Evolutionary conservation across 768 basidiomycete species (phyloP).

Genomic region (Xanthoconium purpureum): DNA sequence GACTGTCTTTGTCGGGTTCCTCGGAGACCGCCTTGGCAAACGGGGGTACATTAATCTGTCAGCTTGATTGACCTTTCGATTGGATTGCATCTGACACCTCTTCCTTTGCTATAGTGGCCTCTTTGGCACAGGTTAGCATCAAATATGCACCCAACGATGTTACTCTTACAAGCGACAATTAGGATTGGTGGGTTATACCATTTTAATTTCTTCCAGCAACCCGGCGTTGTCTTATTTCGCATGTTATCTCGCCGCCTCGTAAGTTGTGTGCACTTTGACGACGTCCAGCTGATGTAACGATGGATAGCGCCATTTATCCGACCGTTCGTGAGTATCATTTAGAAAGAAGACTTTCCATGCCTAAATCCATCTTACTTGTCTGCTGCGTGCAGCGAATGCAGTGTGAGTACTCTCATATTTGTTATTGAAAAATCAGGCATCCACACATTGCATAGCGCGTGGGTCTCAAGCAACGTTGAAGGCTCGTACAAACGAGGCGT

Average conservation of each 20-base stretch:
- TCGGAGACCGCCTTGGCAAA: slow-evolving; percentile 58
- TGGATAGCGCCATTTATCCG: slow-evolving; percentile 44
- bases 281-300: neutral
- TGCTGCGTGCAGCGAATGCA: slow-evolving; percentile 40
- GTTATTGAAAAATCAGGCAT: neutral
- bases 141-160: neutral
- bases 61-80: slow-evolving; percentile 16
- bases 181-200: slow-evolving; percentile 67
- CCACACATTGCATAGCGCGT: slow-evolving; percentile 43
- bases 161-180: slow-evolving; percentile 1
- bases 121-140: slow-evolving; percentile 31
- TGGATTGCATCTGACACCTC: slow-evolving; percentile 1
- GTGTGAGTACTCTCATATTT: slow-evolving; percentile 35
- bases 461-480: slow-evolving; percentile 71
- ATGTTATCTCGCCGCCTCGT: slow-evolving; percentile 68
- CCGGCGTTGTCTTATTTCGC: slow-evolving; percentile 72
- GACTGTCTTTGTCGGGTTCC: slow-evolving; percentile 58
- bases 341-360: neutral
- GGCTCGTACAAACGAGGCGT: slow-evolving; percentile 73
- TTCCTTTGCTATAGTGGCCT: slow-evolving; percentile 18
- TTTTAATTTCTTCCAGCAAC: slow-evolving; percentile 56
- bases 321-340: slow-evolving; percentile 37
- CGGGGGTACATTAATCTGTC: slow-evolving; percentile 63
- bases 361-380: neutral
- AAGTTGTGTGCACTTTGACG: slow-evolving; percentile 27